Conservation (phyloP, 352 stramenopile species). For the Globisporangium barbulae region DNA sequence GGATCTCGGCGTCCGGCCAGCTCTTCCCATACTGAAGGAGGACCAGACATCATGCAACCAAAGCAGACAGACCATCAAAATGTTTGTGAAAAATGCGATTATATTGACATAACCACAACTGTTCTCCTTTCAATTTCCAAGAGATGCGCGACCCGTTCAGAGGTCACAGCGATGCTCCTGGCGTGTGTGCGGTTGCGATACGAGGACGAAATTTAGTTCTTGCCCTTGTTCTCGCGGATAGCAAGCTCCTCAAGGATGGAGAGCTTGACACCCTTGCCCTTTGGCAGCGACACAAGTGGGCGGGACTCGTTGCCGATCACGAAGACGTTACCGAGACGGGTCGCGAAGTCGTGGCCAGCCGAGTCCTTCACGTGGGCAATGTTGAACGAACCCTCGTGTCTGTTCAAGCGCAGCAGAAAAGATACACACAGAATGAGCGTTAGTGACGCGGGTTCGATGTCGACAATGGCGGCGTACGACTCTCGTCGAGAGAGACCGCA, state of each 20-base stretch:
- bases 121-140: conserved; percentile 13
- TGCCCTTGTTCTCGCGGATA: conserved; percentile 72
- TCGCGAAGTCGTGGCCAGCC: conserved; percentile 97
- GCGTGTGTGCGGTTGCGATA: background rate
- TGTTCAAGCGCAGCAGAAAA: conserved; percentile 31
- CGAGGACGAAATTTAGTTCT: conserved; percentile 43
- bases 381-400: conserved; percentile 98
- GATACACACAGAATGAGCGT: conserved; percentile 19
- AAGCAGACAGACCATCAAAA: background rate
- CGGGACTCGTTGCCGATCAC: conserved; percentile 93
- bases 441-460: background rate
- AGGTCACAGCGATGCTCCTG: conserved; percentile 12
- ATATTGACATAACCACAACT: conserved; percentile 10
- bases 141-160: conserved; percentile 13
- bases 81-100: conserved; percentile 9
- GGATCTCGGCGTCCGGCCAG: conserved; percentile 45
- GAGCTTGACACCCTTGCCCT: conserved; percentile 99
- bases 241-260: conserved; percentile 96
- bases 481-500: background rate
- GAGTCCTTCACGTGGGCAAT: conserved; percentile 99
- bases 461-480: background rate
- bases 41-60: too few relatives aligned
- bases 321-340: conserved; percentile 97
- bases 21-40: conserved; percentile 31
- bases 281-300: conserved; percentile 94